phyloP scores from a whole-genome alignment of 1,139 yeast genomes.

The Pichia sp. region DNA sequence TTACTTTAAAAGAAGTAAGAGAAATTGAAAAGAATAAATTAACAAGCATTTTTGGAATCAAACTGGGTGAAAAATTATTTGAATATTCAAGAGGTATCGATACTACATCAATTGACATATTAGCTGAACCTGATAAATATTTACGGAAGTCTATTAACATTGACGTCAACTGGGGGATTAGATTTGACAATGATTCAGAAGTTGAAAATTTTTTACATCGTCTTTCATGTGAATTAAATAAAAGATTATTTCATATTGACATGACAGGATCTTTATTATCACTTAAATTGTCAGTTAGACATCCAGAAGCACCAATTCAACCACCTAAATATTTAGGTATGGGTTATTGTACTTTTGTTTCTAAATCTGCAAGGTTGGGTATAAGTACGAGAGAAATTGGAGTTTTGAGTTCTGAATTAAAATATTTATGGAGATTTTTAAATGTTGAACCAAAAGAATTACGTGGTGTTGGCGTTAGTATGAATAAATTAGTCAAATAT shows the following conservation, averaged over 20 bases:
- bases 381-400: conserved; percentile 59
- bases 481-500: conserved; percentile 47
- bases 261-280: conserved; percentile 54
- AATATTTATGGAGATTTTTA: conserved; percentile 49
- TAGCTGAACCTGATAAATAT: conserved; percentile 40
- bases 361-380: conserved; percentile 58
- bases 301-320: conserved; percentile 58
- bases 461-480: conserved; percentile 71
- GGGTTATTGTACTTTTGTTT: conserved; percentile 67
- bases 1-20: conserved; percentile 35
- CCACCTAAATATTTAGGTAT: conserved; percentile 80
- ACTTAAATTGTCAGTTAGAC: conserved; percentile 59
- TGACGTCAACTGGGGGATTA: conserved; percentile 87
- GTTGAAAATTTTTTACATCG: conserved; percentile 57
- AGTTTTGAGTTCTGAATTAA: conserved; percentile 53
- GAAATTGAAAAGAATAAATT: conserved; percentile 35
- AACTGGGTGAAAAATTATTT: conserved; percentile 59
- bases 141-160: conserved; percentile 75
- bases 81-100: conserved; percentile 66
- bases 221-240: conserved; percentile 53
- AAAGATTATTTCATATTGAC: conserved; percentile 43
- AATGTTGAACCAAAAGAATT: conserved; percentile 54
- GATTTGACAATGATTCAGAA: conserved; percentile 57
- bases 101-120: conserved; percentile 45
- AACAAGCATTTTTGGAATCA: conserved; percentile 51